Evolutionary conservation across 108 stramenopile species (phyloP), one percentile per base, ranked within the genome.

Genomic region (Skeletonema tropicum): DNA sequence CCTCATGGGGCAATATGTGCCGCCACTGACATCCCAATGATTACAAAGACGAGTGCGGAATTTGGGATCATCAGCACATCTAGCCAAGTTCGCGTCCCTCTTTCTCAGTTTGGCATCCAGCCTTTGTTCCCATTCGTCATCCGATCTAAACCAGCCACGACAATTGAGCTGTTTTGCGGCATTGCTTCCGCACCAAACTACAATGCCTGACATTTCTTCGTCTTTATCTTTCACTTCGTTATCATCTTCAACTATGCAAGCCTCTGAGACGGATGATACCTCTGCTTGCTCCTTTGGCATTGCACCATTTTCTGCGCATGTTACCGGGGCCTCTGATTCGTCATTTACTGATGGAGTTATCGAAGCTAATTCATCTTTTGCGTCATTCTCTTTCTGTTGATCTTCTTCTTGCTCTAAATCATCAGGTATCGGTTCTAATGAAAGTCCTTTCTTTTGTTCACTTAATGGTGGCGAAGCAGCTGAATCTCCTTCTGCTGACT

Each of bases 41-140:
- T 92, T 96, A 74, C 97, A 98, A 26, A 98, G 86, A 21, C 98
- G 68, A 4, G 98, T 97, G 8, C 98, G 94, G 77, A 94, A 98
- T 66, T 95, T 97, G 35, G 91, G 86, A 83, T 98, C 98, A 29
- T 88, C 89, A 2, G 85, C 80, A 48, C 87, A 89, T 42, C 92
- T 81, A 52, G 88, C 89, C 46, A 95, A 70, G 71, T 92, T 86
- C 3, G 80, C 67, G 76, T 91, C 87, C 58, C 87, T 83, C 64
- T 94, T 94, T 52, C 82, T 65, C 21, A 90, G 65, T 46, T 68
- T 80, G 4, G 86, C 75, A 74, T 89, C 89, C 57, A 89, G 68
- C 25, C 89, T 76, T 42, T 82, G 83, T 0, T 77, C 71, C 91
- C 92, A 96, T 68, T 96, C 95, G 36, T 91, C 90, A 35, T 92